Base-by-base conservation (phyloP, 2,329 filamentous ascomycete species). In the Pseudogymnoascus sp. region DNA sequence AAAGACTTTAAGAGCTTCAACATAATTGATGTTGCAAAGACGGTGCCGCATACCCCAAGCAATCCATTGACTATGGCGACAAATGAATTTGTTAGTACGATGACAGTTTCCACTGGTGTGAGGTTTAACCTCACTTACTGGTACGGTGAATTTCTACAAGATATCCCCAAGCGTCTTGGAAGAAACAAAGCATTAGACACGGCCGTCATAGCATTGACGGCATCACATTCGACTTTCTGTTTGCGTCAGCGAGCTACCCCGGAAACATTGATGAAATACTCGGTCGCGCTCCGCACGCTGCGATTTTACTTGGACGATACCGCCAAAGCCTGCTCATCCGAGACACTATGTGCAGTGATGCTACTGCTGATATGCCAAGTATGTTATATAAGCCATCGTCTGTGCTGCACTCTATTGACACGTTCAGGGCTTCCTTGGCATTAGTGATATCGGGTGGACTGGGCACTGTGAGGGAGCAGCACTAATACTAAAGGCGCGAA, bases 91-190 rank as follows among this genome's bases (percentile, higher is more conserved):
- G 68, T 69, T 59, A 73, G 67, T 57, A 72, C 62, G 58, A 67
- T 67, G 57, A 71, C 78, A 1, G 65, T 73, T 25, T 69, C 76
- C 3, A 74, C 72, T 0, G 77, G 81, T 50, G 69, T 78, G 15
- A 71, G 76, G 15, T 81, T 77, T 63, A 78, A 80, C 47, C 65
- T 82, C 6, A 70, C 70, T 41, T 53, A 53, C 33, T 77, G 75
- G 12, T 82, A 78, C 62, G 80, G 79, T 1, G 65, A 67, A 0
- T 81, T 78, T 63, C 66, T 82, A 9, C 68, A 69, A 1, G 71
- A 77, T n/a, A 68, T 82, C 1, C 80, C 80, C 0, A 66, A 66
- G 36, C 75, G 77, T 0, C 64, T 82, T 1, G 80, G 78, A 1
- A 68, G 63, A 9, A 81, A 77, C 50, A 70, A 72, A 53, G 78